phyloP scores from a whole-genome alignment of 805 yeast genomes.

The Cyberlindnera samutprakarnensis region DNA sequence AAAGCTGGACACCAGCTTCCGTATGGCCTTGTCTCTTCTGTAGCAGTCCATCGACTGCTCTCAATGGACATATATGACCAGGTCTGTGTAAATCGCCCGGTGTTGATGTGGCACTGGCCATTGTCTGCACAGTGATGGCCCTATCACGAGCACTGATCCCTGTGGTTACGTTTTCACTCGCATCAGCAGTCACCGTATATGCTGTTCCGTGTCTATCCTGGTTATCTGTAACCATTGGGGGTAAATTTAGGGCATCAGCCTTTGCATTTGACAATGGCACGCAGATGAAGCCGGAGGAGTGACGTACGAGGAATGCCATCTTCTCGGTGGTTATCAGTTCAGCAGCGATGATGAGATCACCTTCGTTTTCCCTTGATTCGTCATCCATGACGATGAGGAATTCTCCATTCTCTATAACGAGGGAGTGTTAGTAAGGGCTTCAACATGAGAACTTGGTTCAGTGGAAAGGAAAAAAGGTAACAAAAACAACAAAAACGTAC shows the following conservation, averaged over 20 bases:
- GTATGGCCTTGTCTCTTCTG: slow-evolving; percentile 88
- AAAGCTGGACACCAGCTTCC: slow-evolving; percentile 90
- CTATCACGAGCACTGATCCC: slow-evolving; percentile 96
- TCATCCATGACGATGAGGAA: slow-evolving; percentile 96
- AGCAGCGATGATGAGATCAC: slow-evolving; percentile 94
- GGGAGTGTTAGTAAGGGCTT: slow-evolving; percentile 3
- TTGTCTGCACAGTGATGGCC: slow-evolving; percentile 65
- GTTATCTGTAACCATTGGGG: slow-evolving; percentile 50
- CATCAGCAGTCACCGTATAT: slow-evolving; percentile 89
- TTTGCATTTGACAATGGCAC: slow-evolving; percentile 72
- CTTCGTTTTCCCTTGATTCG: slow-evolving; percentile 94
- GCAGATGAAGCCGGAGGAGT: slow-evolving; percentile 89
- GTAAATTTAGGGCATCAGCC: slow-evolving; percentile 77
- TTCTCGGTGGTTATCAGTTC: slow-evolving; percentile 66
- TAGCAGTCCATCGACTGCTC: slow-evolving; percentile 85
- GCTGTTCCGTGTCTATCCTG: slow-evolving; percentile 94
- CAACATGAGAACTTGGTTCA: not conserved
- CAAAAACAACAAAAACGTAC: slow-evolving; percentile 30
- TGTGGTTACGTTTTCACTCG: slow-evolving; percentile 83
- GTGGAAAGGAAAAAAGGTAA: too few species aligned
- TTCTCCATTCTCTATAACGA: slow-evolving; percentile 27
- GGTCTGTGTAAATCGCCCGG: slow-evolving; percentile 77
- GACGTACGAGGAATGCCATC: slow-evolving; percentile 90
- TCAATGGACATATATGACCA: slow-evolving; percentile 88
- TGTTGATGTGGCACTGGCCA: slow-evolving; percentile 53